Conservation (phyloP, 2,329 filamentous ascomycete genomes). For the Peltaster fructicola region DNA sequence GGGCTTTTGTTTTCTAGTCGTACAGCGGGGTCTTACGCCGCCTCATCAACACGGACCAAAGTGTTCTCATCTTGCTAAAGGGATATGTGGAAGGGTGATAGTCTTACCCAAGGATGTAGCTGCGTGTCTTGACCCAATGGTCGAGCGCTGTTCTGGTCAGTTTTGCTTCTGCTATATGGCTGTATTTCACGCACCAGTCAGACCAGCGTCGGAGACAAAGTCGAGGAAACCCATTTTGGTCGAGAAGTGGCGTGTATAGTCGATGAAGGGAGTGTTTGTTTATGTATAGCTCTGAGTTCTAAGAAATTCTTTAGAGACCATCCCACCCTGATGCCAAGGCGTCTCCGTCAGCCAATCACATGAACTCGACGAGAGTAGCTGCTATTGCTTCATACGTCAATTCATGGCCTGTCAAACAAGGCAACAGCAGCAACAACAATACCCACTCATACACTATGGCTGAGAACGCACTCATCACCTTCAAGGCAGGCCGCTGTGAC, state of each 20-base stretch:
- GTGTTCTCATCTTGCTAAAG: conserved; percentile 54
- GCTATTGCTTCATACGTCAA: too few relatives aligned
- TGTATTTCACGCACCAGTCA: conserved; percentile 34
- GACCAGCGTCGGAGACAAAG: conserved; percentile 47
- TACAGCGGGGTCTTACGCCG: conserved; percentile 76
- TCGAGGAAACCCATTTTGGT: conserved; percentile 56
- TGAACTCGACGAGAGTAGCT: too few relatives aligned
- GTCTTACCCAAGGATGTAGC: conserved; percentile 70
- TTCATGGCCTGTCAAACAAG: too few relatives aligned
- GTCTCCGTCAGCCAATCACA: too few relatives aligned
- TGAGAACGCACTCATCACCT: conserved; percentile 71
- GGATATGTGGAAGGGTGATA: conserved; percentile 11
- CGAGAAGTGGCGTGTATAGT: too few relatives aligned
- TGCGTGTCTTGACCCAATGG: conserved; percentile 55
- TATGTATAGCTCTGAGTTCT: too few relatives aligned
- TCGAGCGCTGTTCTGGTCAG: conserved; percentile 39
- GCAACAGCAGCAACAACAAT: too few relatives aligned
- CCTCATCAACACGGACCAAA: conserved; percentile 95
- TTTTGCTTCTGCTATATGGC: conserved; percentile 8
- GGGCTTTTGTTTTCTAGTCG: conserved; percentile 63
- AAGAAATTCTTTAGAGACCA: too few relatives aligned
- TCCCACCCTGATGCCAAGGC: too few relatives aligned
- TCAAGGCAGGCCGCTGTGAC: conserved; percentile 86
- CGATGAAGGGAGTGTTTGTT: too few relatives aligned
- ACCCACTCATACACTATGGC: conserved; percentile 44